These are phyloP conservation scores for Sporopachydermia quercuum DNA, from an alignment of 805 yeast genomes.

Conservation along the genomic window DNA sequence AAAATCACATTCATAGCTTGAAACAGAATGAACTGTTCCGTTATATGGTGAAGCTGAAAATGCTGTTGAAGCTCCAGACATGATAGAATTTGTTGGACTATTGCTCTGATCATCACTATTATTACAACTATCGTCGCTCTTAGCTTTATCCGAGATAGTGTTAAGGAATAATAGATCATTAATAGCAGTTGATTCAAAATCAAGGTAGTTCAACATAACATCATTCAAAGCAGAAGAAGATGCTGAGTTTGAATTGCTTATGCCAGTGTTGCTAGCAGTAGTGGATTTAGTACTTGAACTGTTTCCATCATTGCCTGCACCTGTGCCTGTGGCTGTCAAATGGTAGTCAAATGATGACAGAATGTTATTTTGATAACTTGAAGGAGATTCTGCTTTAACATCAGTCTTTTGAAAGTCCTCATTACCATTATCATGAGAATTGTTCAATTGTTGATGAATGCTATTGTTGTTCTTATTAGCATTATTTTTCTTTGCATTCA, in stretches of 20 bases:
- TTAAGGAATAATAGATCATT: slow-evolving; percentile 1
- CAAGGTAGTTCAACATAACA: background rate
- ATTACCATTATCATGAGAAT: too few species aligned
- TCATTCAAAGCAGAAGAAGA: background rate
- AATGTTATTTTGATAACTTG: too few species aligned
- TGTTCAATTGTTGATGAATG: too few species aligned
- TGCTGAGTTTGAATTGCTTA: background rate
- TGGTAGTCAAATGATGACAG: too few species aligned
- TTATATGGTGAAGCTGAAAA: background rate
- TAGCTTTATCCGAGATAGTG: background rate
- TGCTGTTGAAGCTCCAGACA: too few species aligned
- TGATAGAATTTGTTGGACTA: too few species aligned
- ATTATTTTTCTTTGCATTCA: too few species aligned
- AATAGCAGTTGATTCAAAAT: background rate
- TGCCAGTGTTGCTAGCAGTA: background rate
- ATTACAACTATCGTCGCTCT: background rate
- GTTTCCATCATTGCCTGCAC: background rate
- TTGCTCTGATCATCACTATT: background rate
- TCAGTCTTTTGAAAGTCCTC: too few species aligned
- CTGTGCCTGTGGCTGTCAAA: background rate
- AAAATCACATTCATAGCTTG: background rate
- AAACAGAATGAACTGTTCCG: background rate
- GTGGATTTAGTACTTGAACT: background rate
- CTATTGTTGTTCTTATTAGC: too few species aligned
- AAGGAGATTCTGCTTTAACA: too few species aligned